Percentiles rank a stretch among this genome's conserved stretches.
Evolutionary conservation across 1,139 yeast species (phyloP).

Genomic region (Wickerhamomyces sp.): DNA sequence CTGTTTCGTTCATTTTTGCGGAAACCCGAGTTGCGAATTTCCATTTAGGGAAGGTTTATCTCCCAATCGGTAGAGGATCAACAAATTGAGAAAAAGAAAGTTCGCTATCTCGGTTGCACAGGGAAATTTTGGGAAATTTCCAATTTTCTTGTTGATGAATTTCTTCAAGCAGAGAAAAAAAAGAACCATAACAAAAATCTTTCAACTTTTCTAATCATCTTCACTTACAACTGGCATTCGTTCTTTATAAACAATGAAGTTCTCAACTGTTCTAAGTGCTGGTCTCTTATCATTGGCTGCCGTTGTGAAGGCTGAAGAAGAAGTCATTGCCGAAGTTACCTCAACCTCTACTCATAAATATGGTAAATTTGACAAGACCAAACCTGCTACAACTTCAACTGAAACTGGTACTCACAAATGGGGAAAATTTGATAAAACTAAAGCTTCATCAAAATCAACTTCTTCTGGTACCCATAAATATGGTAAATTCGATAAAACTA

Average conservation of each 20-base stretch:
- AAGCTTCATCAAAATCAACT: conserved; percentile 30
- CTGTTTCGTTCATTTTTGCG: no score
- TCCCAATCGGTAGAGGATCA: no score
- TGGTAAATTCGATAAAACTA: conserved; percentile 42
- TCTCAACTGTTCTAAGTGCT: conserved; percentile 27
- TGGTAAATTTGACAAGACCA: conserved; percentile 42
- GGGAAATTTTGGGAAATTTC: no score
- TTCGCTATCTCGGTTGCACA: no score
- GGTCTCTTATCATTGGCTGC: conserved; percentile 16
- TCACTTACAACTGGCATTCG: no score
- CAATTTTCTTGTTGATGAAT: no score
- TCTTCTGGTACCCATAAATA: conserved; percentile 37
- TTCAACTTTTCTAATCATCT: no score
- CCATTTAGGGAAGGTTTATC: no score
- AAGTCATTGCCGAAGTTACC: conserved; percentile 21
- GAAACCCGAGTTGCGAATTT: no score
- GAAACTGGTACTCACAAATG: conserved; percentile 39
- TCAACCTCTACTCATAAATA: conserved; percentile 35
- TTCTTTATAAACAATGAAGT: conserved; percentile 28
- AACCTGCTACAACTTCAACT: conserved; percentile 28
- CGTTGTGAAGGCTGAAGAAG: conserved; percentile 24
- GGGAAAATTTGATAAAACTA: conserved; percentile 51
- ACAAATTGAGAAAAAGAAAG: no score
- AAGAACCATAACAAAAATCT: no score
- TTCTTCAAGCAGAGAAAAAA: no score